Conservation (phyloP, 345 rosid species). For the Gossypium thurberi region DNA sequence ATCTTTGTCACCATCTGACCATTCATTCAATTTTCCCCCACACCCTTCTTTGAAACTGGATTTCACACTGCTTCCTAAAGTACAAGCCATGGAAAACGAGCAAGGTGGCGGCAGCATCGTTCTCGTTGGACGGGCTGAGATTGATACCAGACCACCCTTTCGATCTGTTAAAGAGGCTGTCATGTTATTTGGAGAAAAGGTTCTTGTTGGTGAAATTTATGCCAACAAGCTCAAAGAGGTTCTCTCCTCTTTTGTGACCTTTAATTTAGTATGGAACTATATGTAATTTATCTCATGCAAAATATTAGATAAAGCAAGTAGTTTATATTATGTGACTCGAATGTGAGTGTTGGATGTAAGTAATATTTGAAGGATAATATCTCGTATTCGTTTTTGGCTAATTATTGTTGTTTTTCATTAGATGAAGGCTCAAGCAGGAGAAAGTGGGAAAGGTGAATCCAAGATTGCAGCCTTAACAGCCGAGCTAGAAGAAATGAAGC, state of each 20-base stretch:
- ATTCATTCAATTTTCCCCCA: neutral
- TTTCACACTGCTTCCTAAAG: neutral
- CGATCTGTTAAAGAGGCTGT: conserved; percentile 78
- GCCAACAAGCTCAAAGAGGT: conserved; percentile 48
- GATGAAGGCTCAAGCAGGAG: conserved; percentile 23
- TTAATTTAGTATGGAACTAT: neutral
- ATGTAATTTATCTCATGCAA: neutral
- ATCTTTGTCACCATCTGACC: neutral
- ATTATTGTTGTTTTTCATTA: neutral
- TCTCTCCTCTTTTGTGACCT: neutral
- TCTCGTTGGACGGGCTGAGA: conserved; percentile 43
- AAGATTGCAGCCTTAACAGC: conserved; percentile 25
- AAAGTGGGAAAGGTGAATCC: conserved; percentile 21
- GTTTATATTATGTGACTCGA: neutral
- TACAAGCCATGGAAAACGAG: neutral
- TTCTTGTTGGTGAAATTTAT: conserved; percentile 54
- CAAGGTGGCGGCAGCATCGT: conserved; percentile 5
- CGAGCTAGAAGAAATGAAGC: conserved; percentile 57
- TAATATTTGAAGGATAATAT: neutral
- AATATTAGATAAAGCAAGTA: neutral
- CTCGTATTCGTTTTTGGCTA: neutral
- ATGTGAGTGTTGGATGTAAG: neutral
- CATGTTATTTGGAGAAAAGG: conserved; percentile 53
- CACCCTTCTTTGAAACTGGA: neutral
- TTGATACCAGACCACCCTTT: conserved; percentile 72